These are phyloP conservation scores for Xylaria sp. DNA, from an alignment of 2,329 filamentous ascomycete species.

Conservation along the genomic window DNA sequence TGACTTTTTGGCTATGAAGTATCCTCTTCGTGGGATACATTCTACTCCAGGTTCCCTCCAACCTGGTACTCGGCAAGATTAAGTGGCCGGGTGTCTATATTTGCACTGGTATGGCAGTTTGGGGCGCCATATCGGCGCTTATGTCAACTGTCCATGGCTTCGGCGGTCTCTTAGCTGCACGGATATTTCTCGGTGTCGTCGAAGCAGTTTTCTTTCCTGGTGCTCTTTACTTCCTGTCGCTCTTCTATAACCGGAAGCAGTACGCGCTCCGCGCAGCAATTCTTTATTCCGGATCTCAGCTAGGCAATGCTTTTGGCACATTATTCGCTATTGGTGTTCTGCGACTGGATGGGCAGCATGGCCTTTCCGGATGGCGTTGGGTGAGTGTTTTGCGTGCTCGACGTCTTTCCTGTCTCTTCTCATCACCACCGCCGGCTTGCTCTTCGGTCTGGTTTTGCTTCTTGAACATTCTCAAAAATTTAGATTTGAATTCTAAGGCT, in stretches of 20 bases:
- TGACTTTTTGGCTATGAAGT: slow-evolving; percentile 22
- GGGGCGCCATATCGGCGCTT: slow-evolving; percentile 61
- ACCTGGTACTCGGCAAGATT: slow-evolving; percentile 52
- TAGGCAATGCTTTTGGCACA: slow-evolving; percentile 52
- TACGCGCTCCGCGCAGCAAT: slow-evolving; percentile 51
- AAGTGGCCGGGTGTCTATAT: slow-evolving; percentile 62
- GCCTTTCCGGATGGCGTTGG: slow-evolving; percentile 47
- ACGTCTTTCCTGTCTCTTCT: neutral
- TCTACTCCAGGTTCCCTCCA: slow-evolving; percentile 53
- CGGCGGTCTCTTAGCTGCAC: slow-evolving; percentile 57
- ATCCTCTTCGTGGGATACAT: slow-evolving; percentile 52
- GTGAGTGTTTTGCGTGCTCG: slow-evolving; percentile 33
- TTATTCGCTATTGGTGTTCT: slow-evolving; percentile 52
- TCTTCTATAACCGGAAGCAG: slow-evolving; percentile 56
- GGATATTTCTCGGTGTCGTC: slow-evolving; percentile 63
- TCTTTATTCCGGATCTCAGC: slow-evolving; percentile 49
- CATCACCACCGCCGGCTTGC: too few relatives aligned
- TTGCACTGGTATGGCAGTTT: slow-evolving; percentile 60
- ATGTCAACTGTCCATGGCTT: slow-evolving; percentile 62
- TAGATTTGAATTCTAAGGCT: neutral
- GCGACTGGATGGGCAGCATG: slow-evolving; percentile 42
- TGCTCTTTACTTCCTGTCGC: slow-evolving; percentile 53
- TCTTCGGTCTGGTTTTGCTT: neutral
- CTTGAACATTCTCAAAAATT: neutral
- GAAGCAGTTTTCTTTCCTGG: slow-evolving; percentile 67